Percentiles rank a stretch among this genome's conserved stretches.
Evolutionary conservation across 2,329 filamentous ascomycete genomes (phyloP).

Genomic region (Fusarium avenaceum): DNA sequence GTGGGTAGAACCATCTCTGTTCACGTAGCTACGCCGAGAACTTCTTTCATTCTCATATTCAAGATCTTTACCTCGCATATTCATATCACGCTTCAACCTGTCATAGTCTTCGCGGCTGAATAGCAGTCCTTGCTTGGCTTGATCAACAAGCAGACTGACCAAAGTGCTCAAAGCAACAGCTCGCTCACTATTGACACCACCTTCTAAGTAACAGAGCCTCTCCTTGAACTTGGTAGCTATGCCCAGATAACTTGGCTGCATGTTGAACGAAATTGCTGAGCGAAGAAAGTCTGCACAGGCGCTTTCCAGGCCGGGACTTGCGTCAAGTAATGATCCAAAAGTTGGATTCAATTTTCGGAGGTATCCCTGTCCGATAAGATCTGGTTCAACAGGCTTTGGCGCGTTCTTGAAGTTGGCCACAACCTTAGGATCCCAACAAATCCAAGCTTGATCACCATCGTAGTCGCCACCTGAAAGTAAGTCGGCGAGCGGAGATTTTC

Average conservation of each 20-base stretch:
- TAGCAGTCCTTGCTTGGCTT: slow-evolving; percentile 66
- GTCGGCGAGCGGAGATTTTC: slow-evolving; percentile 73
- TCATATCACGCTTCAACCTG: slow-evolving; percentile 34
- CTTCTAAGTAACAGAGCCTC: slow-evolving; percentile 70
- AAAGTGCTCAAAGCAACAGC: slow-evolving; percentile 66
- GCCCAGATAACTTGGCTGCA: slow-evolving; percentile 70
- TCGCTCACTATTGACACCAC: slow-evolving; percentile 60
- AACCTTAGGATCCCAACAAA: slow-evolving; percentile 78
- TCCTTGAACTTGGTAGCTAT: slow-evolving; percentile 75
- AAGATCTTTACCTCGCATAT: slow-evolving; percentile 53
- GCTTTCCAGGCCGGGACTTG: slow-evolving; percentile 49
- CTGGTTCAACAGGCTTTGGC: slow-evolving; percentile 48
- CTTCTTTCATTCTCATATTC: slow-evolving; percentile 60
- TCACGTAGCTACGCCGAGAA: slow-evolving; percentile 26
- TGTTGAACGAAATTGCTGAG: slow-evolving; percentile 69
- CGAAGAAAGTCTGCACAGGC: slow-evolving; percentile 62
- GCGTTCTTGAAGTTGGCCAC: slow-evolving; percentile 77
- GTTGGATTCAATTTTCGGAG: slow-evolving; percentile 63
- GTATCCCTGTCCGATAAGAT: slow-evolving; percentile 62
- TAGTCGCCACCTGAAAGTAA: slow-evolving; percentile 85
- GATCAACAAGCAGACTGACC: slow-evolving; percentile 69
- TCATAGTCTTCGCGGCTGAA: slow-evolving; percentile 56
- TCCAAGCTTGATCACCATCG: slow-evolving; percentile 83
- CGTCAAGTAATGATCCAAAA: slow-evolving; percentile 60
- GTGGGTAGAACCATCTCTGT: slow-evolving; percentile 55